A percentile compares a stretch with the other conserved stretches of the same genome.
These are phyloP conservation scores for Pseudocercospora fuligena DNA, from an alignment of 2,329 filamentous ascomycete genomes.

Conservation along the genomic window DNA sequence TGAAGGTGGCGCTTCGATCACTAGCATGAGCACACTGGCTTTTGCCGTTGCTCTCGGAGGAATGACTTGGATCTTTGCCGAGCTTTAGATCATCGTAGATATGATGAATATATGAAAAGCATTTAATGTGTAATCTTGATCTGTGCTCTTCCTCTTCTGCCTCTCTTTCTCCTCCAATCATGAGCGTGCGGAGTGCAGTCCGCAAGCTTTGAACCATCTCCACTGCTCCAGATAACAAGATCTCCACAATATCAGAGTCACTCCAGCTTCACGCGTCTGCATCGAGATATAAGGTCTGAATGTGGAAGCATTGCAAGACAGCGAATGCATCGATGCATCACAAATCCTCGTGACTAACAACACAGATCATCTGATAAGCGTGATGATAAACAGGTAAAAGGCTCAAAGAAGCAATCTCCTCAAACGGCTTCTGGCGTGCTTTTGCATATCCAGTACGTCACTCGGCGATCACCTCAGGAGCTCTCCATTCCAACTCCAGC, in stretches of 20 bases:
- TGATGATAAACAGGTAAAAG: background rate
- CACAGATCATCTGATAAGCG: background rate
- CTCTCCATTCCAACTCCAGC: conserved; percentile 4
- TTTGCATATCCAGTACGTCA: conserved; percentile 17
- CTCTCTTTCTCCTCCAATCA: background rate
- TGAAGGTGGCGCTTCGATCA: conserved; percentile 12
- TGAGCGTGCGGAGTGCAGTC: background rate
- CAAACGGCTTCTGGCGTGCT: conserved; percentile 2
- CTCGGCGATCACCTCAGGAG: conserved; percentile 15
- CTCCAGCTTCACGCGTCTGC: background rate
- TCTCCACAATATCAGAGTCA: background rate
- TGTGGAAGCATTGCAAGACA: background rate
- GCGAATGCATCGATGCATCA: background rate
- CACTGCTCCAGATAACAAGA: conserved; percentile 1
- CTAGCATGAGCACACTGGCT: conserved; percentile 21
- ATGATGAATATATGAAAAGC: background rate
- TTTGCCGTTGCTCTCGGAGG: conserved; percentile 25
- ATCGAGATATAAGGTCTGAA: background rate
- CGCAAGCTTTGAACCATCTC: background rate
- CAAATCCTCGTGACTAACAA: background rate
- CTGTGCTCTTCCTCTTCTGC: background rate
- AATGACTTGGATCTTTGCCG: conserved; percentile 29
- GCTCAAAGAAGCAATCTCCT: conserved; percentile 15
- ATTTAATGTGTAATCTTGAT: conserved; percentile 16
- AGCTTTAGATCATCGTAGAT: conserved; percentile 18